Conservation (phyloP, 805 yeast genomes). For the Starmerella etchellsii region DNA sequence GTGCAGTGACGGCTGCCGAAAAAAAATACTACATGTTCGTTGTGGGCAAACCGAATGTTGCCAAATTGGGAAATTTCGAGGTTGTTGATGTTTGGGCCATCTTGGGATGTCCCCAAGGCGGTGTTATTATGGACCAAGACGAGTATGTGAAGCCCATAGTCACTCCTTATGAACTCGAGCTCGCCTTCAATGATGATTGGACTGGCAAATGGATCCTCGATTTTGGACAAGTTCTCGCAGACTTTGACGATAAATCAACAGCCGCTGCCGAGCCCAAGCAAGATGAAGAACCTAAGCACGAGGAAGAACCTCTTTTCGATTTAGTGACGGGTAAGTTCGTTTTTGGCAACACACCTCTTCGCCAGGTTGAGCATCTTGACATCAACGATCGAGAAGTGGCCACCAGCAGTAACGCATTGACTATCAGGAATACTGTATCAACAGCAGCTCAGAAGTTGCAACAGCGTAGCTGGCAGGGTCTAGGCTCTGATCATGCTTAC, state of each 20-base stretch:
- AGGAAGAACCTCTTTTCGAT: constrained; percentile 65
- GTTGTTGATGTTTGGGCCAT: constrained; percentile 91
- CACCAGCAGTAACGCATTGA: constrained; percentile 30
- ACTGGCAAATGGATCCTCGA: constrained; percentile 88
- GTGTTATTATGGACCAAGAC: constrained; percentile 65
- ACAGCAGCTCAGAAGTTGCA: constrained; percentile 75
- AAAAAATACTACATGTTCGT: constrained; percentile 90
- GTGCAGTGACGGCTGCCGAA: constrained; percentile 56
- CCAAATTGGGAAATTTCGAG: constrained; percentile 91
- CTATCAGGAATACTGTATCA: constrained; percentile 67
- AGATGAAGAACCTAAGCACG: constrained; percentile 21
- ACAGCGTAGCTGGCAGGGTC: constrained; percentile 67
- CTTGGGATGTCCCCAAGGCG: constrained; percentile 88
- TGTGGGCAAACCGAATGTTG: constrained; percentile 96
- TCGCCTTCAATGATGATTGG: constrained; percentile 79
- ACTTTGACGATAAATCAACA: constrained; percentile 9
- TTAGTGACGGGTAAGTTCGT: constrained; percentile 74
- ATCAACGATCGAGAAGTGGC: constrained; percentile 34
- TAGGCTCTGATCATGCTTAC: constrained; percentile 65
- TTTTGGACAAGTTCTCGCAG: constrained; percentile 42
- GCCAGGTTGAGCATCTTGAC: constrained; percentile 52
- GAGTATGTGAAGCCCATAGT: constrained; percentile 81
- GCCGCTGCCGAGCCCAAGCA: constrained; percentile 19
- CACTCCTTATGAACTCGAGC: constrained; percentile 79
- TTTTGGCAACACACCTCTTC: constrained; percentile 59